phyloP scores from a whole-genome alignment of 2,329 filamentous ascomycete species.

The Lasiodiplodia citricola region DNA sequence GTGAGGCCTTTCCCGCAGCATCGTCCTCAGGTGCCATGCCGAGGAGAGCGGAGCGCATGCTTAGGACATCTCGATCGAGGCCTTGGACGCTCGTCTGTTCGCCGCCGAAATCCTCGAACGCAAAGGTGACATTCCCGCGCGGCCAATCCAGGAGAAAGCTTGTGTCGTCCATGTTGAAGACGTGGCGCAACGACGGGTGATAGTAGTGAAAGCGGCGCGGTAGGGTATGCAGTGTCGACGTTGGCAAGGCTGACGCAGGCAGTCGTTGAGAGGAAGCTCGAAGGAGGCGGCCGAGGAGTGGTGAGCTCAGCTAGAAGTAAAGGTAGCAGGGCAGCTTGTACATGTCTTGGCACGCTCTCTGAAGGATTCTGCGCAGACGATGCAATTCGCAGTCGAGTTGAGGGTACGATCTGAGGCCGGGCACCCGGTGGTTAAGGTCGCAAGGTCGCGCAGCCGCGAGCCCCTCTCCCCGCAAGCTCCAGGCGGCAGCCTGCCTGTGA shows the following conservation, averaged over 20 bases:
- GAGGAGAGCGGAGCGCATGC: constrained; percentile 46
- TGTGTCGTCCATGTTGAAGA: not conserved
- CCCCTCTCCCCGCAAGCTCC: constrained; percentile 3
- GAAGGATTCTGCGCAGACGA: not conserved
- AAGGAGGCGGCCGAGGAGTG: not conserved
- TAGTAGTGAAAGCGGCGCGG: not conserved
- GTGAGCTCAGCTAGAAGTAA: not conserved
- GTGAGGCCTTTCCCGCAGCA: constrained; percentile 34
- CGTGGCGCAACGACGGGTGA: not conserved
- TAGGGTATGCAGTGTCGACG: not conserved
- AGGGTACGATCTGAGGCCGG: not conserved
- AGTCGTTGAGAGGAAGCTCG: not conserved
- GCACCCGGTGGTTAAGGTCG: not conserved
- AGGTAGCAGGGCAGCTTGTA: not conserved
- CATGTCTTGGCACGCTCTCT: not conserved
- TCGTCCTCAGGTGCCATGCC: constrained; percentile 48
- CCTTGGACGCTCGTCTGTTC: constrained; percentile 35
- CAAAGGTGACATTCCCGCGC: constrained; percentile 37
- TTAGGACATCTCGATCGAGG: constrained; percentile 41
- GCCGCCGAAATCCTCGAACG: constrained; percentile 40
- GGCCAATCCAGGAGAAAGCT: constrained; percentile 28
- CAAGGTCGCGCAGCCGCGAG: not conserved
- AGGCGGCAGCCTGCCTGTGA: constrained; percentile 13
- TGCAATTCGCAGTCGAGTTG: not conserved
- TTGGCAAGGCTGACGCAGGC: not conserved